Conservation (phyloP, 139 green algal species). For the Picochlorum costavermella region DNA sequence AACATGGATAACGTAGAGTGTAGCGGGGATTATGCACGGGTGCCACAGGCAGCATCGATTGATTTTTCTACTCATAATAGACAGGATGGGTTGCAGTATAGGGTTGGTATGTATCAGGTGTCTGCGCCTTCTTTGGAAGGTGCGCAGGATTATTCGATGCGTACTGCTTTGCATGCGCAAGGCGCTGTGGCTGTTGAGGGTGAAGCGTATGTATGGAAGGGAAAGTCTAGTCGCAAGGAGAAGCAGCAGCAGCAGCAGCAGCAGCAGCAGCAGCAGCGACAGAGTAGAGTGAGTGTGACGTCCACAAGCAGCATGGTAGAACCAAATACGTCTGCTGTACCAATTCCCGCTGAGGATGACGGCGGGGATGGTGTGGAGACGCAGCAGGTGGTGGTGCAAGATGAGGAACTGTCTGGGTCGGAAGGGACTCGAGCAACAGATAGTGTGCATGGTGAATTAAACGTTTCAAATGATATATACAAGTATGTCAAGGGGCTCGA, state of each 20-base stretch:
- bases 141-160: background rate
- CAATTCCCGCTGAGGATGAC: background rate
- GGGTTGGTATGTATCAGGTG: conserved; percentile 45
- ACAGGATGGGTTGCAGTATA: conserved; percentile 49
- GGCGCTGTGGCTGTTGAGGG: conserved; percentile 52
- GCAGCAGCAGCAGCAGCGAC: conserved; percentile 10
- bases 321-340: no score
- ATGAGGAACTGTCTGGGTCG: background rate
- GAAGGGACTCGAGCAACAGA: no score
- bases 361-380: background rate
- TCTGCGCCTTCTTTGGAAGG: background rate
- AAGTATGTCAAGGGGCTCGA: background rate
- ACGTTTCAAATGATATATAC: background rate
- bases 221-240: background rate
- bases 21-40: conserved; percentile 19
- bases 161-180: conserved; percentile 39
- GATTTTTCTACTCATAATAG: conserved; percentile 34
- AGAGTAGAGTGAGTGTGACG: background rate
- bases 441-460: no score
- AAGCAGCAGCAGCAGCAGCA: conserved; percentile 11
- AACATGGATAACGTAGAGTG: conserved; percentile 36
- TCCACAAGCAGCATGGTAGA: background rate
- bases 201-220: conserved; percentile 41
- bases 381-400: background rate
- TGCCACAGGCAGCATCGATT: conserved; percentile 31